Percentiles rank a stretch among this genome's conserved stretches.
Conservation (phyloP, 2,329 filamentous ascomycete genomes). For the Aureobasidium sp. region DNA sequence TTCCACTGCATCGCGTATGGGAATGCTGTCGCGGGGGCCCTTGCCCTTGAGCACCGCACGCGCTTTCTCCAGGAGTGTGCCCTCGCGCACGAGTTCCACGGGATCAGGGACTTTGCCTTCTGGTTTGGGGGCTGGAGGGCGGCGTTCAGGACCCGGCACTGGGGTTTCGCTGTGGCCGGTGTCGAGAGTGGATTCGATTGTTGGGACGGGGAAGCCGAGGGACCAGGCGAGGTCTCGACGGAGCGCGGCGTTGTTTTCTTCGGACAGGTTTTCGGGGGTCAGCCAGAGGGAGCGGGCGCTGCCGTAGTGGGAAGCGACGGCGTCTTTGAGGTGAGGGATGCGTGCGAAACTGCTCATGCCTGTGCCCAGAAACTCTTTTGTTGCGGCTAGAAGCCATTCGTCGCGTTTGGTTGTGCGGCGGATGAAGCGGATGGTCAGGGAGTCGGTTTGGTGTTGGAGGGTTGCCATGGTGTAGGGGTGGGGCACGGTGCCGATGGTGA, state of each 20-base stretch:
- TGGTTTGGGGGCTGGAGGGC: conserved; percentile 42
- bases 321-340: conserved; percentile 70
- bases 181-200: conserved; percentile 38
- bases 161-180: conserved; percentile 52
- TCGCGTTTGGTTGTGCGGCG: conserved; percentile 62
- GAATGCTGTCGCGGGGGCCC: conserved; percentile 2
- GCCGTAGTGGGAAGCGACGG: conserved; percentile 63
- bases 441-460: conserved; percentile 48
- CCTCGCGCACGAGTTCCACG: conserved; percentile 51
- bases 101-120: conserved; percentile 46
- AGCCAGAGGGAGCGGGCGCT: conserved; percentile 69
- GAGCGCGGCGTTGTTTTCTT: conserved; percentile 7
- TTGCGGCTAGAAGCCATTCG: conserved; percentile 67
- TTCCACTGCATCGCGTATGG: conserved; percentile 38
- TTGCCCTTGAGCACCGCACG: conserved; percentile 26
- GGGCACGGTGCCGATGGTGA: conserved; percentile 79
- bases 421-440: conserved; percentile 37
- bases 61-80: conserved; percentile 48
- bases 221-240: conserved; percentile 66
- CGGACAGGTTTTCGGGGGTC: conserved; percentile 51
- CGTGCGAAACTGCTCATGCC: conserved; percentile 58
- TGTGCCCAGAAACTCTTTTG: conserved; percentile 59
- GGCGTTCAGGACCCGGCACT: conserved; percentile 50
- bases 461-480: conserved; percentile 81
- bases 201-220: conserved; percentile 77